Evolutionary conservation across 768 basidiomycete species (phyloP).

Genomic region (Mycena floridula): DNA sequence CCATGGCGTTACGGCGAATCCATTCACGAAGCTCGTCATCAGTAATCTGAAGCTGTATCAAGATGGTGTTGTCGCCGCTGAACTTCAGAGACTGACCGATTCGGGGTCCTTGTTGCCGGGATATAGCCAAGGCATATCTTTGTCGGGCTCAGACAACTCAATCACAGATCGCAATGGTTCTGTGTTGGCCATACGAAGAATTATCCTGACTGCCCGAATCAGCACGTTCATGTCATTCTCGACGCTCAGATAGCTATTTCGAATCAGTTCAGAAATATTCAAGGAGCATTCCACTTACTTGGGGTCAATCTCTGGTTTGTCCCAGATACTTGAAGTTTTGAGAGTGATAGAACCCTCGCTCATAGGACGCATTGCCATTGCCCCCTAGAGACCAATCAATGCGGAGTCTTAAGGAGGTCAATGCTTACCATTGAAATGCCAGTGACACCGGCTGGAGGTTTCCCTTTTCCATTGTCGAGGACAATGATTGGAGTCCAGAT

Average conservation of each 20-base stretch:
- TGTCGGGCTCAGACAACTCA: constrained; percentile 6
- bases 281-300: constrained; percentile 2
- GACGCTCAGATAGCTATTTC: constrained; percentile 12
- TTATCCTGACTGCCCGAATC: constrained; percentile 13
- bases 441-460: not conserved
- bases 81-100: not conserved
- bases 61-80: not conserved
- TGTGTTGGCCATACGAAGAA: constrained; percentile 13
- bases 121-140: constrained; percentile 11
- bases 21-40: constrained; percentile 11
- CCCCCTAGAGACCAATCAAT: no score
- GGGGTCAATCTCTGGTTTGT: constrained; percentile 8
- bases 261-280: not conserved
- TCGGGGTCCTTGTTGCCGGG: constrained; percentile 10
- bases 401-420: no score
- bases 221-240: constrained; percentile 12
- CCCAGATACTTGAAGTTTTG: constrained; percentile 4
- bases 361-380: no score
- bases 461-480: not conserved
- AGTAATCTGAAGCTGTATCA: not conserved
- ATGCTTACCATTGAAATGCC: not conserved
- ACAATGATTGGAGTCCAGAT: not conserved
- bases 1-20: constrained; percentile 5
- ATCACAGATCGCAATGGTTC: constrained; percentile 10
- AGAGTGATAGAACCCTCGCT: constrained; percentile 7